Evolutionary conservation across 441 rosid genomes (phyloP).

Genomic region (Pelargonium cotyledonis): DNA sequence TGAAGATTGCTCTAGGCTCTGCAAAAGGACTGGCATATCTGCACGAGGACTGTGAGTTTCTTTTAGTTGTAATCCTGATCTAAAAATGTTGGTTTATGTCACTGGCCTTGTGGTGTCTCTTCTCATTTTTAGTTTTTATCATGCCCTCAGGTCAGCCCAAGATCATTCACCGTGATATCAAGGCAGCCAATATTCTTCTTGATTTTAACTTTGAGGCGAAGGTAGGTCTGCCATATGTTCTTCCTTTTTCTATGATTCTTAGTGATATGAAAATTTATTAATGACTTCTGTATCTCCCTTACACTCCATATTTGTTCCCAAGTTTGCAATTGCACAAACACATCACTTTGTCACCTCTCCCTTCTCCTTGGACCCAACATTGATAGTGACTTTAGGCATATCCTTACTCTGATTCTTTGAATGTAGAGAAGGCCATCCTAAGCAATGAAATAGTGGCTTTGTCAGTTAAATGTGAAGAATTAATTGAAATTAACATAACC

Average conservation of each 20-base stretch:
- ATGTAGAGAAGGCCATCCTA: neutral
- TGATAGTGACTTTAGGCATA: neutral
- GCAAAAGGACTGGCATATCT: conserved; percentile 97
- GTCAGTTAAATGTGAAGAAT: too few relatives aligned
- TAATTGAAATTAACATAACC: neutral
- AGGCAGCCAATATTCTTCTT: conserved; percentile 76
- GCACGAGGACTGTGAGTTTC: conserved; percentile 87
- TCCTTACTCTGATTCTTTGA: neutral
- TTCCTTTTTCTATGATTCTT: neutral
- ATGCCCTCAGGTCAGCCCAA: conserved; percentile 77
- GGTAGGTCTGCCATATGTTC: conserved; percentile 33
- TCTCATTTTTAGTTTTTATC: neutral
- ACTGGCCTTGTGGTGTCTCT: neutral
- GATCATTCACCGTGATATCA: conserved; percentile 97
- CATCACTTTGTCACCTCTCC: neutral
- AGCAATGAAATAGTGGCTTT: neutral
- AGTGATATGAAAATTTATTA: neutral
- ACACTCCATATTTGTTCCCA: neutral
- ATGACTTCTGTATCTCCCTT: neutral
- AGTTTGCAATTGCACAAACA: neutral
- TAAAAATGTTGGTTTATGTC: neutral
- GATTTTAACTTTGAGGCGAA: conserved; percentile 92
- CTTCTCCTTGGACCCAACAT: neutral
- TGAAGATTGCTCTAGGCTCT: conserved; percentile 87
- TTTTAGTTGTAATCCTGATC: neutral